Evolutionary conservation across 768 basidiomycete species (phyloP), one percentile per base, ranked within the genome.

Genomic region (Rhizopogon salebrosus): DNA sequence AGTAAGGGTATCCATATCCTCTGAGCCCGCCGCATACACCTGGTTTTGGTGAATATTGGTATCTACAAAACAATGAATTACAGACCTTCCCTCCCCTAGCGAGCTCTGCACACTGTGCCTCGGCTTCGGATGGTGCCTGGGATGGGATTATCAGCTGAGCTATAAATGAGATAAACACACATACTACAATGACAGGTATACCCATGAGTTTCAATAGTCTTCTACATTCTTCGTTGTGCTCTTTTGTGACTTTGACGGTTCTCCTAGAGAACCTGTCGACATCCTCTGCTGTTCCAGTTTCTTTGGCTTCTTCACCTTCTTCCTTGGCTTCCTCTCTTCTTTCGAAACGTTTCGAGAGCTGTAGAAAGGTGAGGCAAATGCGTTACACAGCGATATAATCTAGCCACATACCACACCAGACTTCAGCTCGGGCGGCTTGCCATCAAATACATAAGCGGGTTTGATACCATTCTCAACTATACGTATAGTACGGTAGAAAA

Each of bases 391-490:
- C 26, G 2, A 34, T 53, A 45, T 27, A 26, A 40, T 16, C 16
- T 8, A 46, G 29, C 23, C 13, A 86, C 92, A 64, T 63, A 99
- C 95, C 63, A 98, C 94, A 48, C 92, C 92, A 52, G 92, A 87
- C 74, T 99, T 99, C 73, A 99, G 71, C 62, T 98, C 94, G 41
- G 97, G 97, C 2, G 97, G 97, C 69, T 95, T 95, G 20, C 97
- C 97, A 69, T 99, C 97, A 59, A 99, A 99, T 31, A 99, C 92
- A 69, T 98, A 98, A 31, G 88, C 88, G 0, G 95, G 95, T 64
- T 99, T 99, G 66, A 99, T 93, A 3, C 97, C 97, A 59, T 98
- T 95, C 72, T 99, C 97, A 16, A 95, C 95, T 67, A 99, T 98
- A 22, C 97, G 81, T 54, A 99, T 91, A 0, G 97, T 99, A 36